These are phyloP conservation scores for Lactifluus pinguis DNA, from an alignment of 768 basidiomycete species.

Conservation along the genomic window DNA sequence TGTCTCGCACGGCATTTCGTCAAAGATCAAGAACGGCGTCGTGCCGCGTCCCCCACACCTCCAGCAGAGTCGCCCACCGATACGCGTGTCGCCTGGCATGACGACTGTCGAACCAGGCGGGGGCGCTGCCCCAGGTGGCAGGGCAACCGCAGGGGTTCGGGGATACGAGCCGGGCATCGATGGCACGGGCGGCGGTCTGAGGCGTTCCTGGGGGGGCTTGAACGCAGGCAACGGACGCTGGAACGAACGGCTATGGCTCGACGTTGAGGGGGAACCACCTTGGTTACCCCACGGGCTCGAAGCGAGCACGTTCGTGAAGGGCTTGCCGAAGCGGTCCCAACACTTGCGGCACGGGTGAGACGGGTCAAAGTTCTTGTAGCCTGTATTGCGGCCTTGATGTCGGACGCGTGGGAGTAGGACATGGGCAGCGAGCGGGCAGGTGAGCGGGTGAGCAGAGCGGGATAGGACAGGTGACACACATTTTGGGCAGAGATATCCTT, in stretches of 20 bases:
- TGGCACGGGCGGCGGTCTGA: background rate
- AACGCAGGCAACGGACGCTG: slow-evolving; percentile 19
- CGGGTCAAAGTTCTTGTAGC: slow-evolving; percentile 65
- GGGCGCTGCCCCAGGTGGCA: slow-evolving; percentile 22
- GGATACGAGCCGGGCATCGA: background rate
- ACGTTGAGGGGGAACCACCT: background rate
- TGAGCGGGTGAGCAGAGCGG: background rate
- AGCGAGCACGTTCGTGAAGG: slow-evolving; percentile 51
- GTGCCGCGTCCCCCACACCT: slow-evolving; percentile 53
- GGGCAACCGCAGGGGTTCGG: slow-evolving; percentile 13
- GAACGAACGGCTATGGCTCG: slow-evolving; percentile 6
- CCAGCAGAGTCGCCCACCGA: slow-evolving; percentile 62
- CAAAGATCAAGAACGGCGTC: slow-evolving; percentile 45
- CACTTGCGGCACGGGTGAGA: slow-evolving; percentile 60
- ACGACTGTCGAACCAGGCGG: slow-evolving; percentile 41
- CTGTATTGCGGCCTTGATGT: slow-evolving; percentile 55
- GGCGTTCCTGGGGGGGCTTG: slow-evolving; percentile 9
- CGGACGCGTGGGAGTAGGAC: background rate
- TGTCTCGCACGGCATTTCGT: slow-evolving; percentile 40
- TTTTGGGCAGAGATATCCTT: slow-evolving; percentile 52
- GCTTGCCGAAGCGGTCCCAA: slow-evolving; percentile 60
- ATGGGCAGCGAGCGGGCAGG: background rate
- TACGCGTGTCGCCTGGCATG: slow-evolving; percentile 54
- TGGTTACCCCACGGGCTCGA: slow-evolving; percentile 37
- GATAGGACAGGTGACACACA: slow-evolving; percentile 37